phyloP scores from a whole-genome alignment of 768 basidiomycete genomes.

The Lactifluus pinguis region DNA sequence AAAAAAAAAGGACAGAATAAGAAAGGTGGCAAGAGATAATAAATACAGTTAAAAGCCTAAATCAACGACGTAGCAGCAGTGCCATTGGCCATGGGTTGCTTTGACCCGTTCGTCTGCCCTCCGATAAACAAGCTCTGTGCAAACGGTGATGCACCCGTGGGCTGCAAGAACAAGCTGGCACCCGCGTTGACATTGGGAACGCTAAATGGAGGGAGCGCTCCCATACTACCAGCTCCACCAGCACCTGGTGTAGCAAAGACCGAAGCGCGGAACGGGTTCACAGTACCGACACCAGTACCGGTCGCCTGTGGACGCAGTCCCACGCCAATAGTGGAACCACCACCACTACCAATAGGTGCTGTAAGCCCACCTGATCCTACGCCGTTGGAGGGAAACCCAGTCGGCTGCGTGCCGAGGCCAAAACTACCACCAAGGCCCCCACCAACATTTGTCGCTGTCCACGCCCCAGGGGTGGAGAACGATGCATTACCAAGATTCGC shows the following conservation, averaged over 20 bases:
- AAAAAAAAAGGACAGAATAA: too few relatives aligned
- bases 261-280: slow-evolving; percentile 37
- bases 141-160: slow-evolving; percentile 18
- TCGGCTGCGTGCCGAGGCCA: slow-evolving; percentile 19
- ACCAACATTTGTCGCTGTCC: slow-evolving; percentile 5
- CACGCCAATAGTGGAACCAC: slow-evolving; percentile 19
- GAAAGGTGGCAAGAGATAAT: too few relatives aligned
- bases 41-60: slow-evolving; percentile 22
- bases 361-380: slow-evolving; percentile 7
- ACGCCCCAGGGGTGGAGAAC: not conserved
- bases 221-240: slow-evolving; percentile 1
- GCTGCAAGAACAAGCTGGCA: slow-evolving; percentile 16
- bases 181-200: slow-evolving; percentile 1
- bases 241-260: slow-evolving; percentile 22
- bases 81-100: slow-evolving; percentile 27
- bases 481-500: not conserved
- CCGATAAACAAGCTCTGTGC: slow-evolving; percentile 17
- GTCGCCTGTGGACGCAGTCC: slow-evolving; percentile 35
- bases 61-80: slow-evolving; percentile 34
- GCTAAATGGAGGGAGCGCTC: slow-evolving; percentile 23
- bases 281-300: slow-evolving; percentile 27
- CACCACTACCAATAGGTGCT: not conserved
- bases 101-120: slow-evolving; percentile 20
- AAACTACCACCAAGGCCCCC: slow-evolving; percentile 1
- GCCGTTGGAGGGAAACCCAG: slow-evolving; percentile 4